phyloP scores from a whole-genome alignment of 208 protist species.

The Leishmania gerbilli region DNA sequence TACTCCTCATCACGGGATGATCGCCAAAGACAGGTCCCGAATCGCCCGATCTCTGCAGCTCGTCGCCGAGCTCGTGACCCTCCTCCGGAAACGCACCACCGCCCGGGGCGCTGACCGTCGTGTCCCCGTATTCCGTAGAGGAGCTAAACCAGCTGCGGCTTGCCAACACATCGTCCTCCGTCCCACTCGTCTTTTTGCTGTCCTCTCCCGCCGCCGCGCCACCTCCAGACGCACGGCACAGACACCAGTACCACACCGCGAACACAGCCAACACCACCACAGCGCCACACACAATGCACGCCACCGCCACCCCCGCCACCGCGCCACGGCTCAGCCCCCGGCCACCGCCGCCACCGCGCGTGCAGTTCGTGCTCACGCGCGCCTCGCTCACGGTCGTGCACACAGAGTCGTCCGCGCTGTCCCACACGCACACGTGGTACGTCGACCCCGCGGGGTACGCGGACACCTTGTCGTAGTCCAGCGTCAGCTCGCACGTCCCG shows the following conservation, averaged over 20 bases:
- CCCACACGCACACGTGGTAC: slow-evolving; percentile 64
- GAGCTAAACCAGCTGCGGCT: background rate
- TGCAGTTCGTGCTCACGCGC: slow-evolving; percentile 36
- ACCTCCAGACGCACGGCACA: background rate
- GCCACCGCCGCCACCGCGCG: slow-evolving; percentile 8
- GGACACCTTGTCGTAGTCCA: slow-evolving; percentile 25
- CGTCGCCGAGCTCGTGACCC: background rate
- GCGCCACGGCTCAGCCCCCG: slow-evolving; percentile 31
- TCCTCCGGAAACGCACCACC: background rate
- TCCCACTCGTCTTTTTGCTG: background rate
- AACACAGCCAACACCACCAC: slow-evolving; percentile 11
- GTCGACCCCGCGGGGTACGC: slow-evolving; percentile 30
- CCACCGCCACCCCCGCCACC: slow-evolving; percentile 36
- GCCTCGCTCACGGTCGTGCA: slow-evolving; percentile 51
- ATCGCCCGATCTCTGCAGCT: background rate
- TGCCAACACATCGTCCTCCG: background rate
- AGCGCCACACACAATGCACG: slow-evolving; percentile 35
- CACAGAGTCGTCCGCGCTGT: slow-evolving; percentile 40
- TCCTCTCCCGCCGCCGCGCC: background rate
- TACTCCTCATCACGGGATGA: background rate
- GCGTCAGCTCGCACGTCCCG: slow-evolving; percentile 39
- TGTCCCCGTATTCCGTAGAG: too few relatives aligned
- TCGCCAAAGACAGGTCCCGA: background rate
- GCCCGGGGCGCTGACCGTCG: background rate
- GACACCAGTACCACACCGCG: background rate